Percentiles rank a stretch among this genome's conserved stretches.
These are phyloP conservation scores for Tylopilus rubrobrunneus DNA, from an alignment of 768 basidiomycete genomes.

Conservation along the genomic window DNA sequence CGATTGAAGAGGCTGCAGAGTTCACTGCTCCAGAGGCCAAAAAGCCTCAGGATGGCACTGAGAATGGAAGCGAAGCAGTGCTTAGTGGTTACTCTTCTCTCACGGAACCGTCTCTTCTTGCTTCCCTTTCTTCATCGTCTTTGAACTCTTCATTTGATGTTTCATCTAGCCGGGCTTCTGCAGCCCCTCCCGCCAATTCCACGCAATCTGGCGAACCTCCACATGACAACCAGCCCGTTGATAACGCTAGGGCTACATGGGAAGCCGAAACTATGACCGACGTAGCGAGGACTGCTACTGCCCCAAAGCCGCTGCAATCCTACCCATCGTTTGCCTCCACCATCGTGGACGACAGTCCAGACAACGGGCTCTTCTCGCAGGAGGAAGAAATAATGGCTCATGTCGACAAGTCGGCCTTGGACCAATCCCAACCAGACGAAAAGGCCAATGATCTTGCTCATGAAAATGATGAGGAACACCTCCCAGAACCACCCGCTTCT, in stretches of 20 bases:
- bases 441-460: conserved; percentile 14
- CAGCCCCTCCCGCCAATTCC: conserved; percentile 21
- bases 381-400: conserved; percentile 23
- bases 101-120: conserved; percentile 29
- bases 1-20: conserved; percentile 18
- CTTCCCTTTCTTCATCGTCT: conserved; percentile 31
- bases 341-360: conserved; percentile 43
- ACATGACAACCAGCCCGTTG: conserved; percentile 42
- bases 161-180: conserved; percentile 44
- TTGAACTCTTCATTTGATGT: conserved; percentile 37
- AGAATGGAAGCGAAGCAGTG: conserved; percentile 16
- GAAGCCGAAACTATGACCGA: conserved; percentile 14
- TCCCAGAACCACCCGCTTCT: conserved; percentile 58
- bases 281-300: conserved; percentile 5
- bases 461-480: conserved; percentile 40
- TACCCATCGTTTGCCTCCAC: conserved; percentile 49
- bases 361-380: conserved; percentile 26
- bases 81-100: conserved; percentile 20
- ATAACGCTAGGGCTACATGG: conserved; percentile 45
- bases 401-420: conserved; percentile 21
- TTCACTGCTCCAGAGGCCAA: conserved; percentile 18
- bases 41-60: conserved; percentile 16
- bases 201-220: conserved; percentile 38
- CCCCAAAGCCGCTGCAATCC: conserved; percentile 37
- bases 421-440: conserved; percentile 12